Base-by-base conservation (phyloP, 106 monocot species). In the Dendrobium huoshanense region DNA sequence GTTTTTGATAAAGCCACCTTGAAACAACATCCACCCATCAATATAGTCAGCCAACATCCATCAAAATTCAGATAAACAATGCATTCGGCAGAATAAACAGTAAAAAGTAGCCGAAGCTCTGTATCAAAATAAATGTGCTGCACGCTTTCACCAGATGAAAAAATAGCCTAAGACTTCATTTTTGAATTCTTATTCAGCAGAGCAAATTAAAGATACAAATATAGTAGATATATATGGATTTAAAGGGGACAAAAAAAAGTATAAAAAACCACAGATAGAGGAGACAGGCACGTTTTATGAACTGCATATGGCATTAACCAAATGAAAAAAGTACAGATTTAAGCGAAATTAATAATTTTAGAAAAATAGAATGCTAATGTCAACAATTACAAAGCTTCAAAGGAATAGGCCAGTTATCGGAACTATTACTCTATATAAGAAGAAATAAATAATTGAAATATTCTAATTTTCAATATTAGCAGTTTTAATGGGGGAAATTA, bases 1-100 rank as follows among this genome's bases (percentile, higher is more conserved):
- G 93, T 84, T 86, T 86, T 91, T 41, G 99, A 95, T 81, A 99
- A 83, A 86, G 87, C 79, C 31, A 95, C 91, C 99, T 98, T 79
- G 42, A 59, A 45, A 78, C 44, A 86, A 81, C 11, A 77, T 55
- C 37, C 54, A 79, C 19, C 18, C 13, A 47, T 79, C 49, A 82
- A 79, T 24, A 27, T 7, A 10, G 41, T 73, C 42, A 44, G 29
- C 73, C 59, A 43, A 16, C 70, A 70, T 70, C 15, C n/a, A 70
- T 70, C 37, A 70, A 70, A 68, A 70, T 70, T 15, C 15, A 37
- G 13, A 16, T 37, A 37, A 33, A 24, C 33, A 33, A 42, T 59
- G 27, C 27, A 81, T 59, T 15, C 5, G 20, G 43, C 16, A 58
- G 20, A 59, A 42, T 59, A 37, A 61, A 41, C 55, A 61, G 25